These are phyloP conservation scores for carrot (Daucus carota) DNA, from an alignment of 129 eudicot genomes.

Conservation along the genomic window DH1_v3.0 NC_030385.2:32256001-32256500, in stretches of 20 bases:
- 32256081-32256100: slow-evolving; percentile 62
- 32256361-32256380: background rate
- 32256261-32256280: slow-evolving; percentile 57
- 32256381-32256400: background rate
- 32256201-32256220: slow-evolving; percentile 70
- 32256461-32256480: background rate
- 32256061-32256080: slow-evolving; percentile 58
- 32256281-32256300: slow-evolving; percentile 18
- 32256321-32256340: background rate
- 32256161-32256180: slow-evolving; percentile 53
- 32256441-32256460: background rate
- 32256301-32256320: background rate
- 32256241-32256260: slow-evolving; percentile 77
- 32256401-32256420: background rate
- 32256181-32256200: slow-evolving; percentile 71
- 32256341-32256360: background rate
- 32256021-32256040: slow-evolving; percentile 66
- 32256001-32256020: slow-evolving; percentile 61
- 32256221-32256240: slow-evolving; percentile 96
- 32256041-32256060: slow-evolving; percentile 37
- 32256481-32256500: too few species aligned
- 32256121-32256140: slow-evolving; percentile 66
- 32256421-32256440: too few species aligned
- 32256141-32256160: slow-evolving; percentile 54
- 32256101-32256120: slow-evolving; percentile 82